These are phyloP conservation scores for Pisolithus sp. DNA, from an alignment of 768 basidiomycete species.

Conservation along the genomic window DNA sequence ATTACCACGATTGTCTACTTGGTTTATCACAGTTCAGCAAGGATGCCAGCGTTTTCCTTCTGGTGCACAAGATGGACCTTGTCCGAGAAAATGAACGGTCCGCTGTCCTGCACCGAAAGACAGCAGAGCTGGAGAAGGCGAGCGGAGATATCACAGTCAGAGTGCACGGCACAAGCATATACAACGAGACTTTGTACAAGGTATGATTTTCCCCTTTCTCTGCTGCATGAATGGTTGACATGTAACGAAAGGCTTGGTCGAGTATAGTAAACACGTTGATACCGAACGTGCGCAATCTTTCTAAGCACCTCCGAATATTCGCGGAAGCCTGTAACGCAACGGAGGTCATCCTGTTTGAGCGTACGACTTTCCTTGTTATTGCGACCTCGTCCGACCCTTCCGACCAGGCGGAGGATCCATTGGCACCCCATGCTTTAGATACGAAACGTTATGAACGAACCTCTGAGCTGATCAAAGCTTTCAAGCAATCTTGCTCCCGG, in stretches of 20 bases:
- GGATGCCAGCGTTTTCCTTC: constrained; percentile 79
- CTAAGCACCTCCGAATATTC: constrained; percentile 80
- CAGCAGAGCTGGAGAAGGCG: constrained; percentile 62
- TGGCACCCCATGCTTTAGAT: constrained; percentile 43
- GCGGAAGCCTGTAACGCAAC: constrained; percentile 84
- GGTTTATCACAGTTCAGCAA: constrained; percentile 74
- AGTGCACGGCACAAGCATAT: constrained; percentile 92
- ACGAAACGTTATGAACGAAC: constrained; percentile 79
- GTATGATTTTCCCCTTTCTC: constrained; percentile 31
- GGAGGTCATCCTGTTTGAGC: constrained; percentile 94
- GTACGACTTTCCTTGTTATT: constrained; percentile 96
- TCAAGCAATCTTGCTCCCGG: constrained; percentile 86
- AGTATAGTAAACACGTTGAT: constrained; percentile 94
- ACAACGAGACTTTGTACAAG: constrained; percentile 95
- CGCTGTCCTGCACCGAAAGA: constrained; percentile 62
- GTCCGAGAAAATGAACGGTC: constrained; percentile 53
- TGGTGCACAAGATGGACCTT: constrained; percentile 98
- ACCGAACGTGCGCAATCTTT: constrained; percentile 87
- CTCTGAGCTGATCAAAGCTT: constrained; percentile 91
- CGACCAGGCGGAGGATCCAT: constrained; percentile 23
- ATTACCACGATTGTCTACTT: constrained; percentile 87
- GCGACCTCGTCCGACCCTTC: constrained; percentile 50
- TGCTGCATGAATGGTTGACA: constrained; percentile 6
- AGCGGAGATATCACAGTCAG: constrained; percentile 56
- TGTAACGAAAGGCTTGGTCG: constrained; percentile 80